Base-by-base conservation (phyloP, 2,329 filamentous ascomycete species). In the Fusarium subglutinans region DNA sequence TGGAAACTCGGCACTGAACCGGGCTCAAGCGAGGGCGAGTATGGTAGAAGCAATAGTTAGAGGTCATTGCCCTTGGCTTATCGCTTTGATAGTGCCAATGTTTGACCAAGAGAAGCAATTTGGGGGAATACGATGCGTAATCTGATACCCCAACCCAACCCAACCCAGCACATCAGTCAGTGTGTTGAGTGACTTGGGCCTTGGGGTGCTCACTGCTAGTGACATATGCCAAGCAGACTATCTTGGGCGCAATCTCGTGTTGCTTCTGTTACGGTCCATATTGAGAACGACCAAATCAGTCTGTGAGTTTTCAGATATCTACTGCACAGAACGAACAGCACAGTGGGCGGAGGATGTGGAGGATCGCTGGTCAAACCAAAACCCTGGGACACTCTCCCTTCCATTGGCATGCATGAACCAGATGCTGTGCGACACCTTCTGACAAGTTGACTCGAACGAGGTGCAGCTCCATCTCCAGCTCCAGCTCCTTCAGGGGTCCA, bases 191-290 rank as follows among this genome's bases (percentile, higher is more conserved):
- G 35, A 38, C 24, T 54, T 54, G 35, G 35, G 51, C 51, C 51
- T 54, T 40, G 35, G 33, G 51, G 51, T 41, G 24, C 33, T 55
- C 24, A 28, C 51, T 40, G 43, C 41, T 67, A 68, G 70, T 71
- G 63, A 75, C 72, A 66, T 74, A 40, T 24, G 72, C 72, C 72
- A 74, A 74, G 72, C 45, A 47, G 44, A 57, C 35, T 50, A 60
- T 61, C 48, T 47, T 45, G 28, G 40, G 45, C 45, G 44, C 41
- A 62, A 74, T 74, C 60, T 75, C 60, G 72, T 72, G 68, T 75
- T 66, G 53, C 48, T 53, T 61, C 55, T 38, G 37, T 50, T 45
- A 37, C 22, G 28, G 17, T 33, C 41, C 41, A 54, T 60, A 26
- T 60, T 41, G 47, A 41, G 57, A 38, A 50, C 8, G 30, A 51